Base-by-base conservation (phyloP, 2,329 filamentous ascomycete genomes). In the Alternaria brassicae region DNA sequence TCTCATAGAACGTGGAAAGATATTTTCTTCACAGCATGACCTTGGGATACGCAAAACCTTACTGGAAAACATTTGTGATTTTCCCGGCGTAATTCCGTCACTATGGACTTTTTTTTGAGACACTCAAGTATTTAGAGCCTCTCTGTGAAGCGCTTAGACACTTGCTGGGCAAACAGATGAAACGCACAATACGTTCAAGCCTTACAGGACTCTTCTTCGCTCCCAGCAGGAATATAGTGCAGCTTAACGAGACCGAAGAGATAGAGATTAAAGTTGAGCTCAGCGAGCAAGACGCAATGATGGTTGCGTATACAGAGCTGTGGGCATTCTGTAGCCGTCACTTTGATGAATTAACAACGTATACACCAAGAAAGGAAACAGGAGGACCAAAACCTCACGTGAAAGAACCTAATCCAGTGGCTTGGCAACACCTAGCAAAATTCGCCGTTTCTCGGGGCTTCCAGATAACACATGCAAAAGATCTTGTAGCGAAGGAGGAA, bases 61-160 rank as follows among this genome's bases (percentile, higher is more conserved):
- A 36, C 1, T 54, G 7, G 40, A 44, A 25, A 68, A 65, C 5
- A 63, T 66, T 17, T 60, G 15, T 36, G 10, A 12, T 17, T 42
- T 60, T 34, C 27, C 41, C 23, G 28, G 49, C 25, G 28, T 61
- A 13, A 65, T 68, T 17, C 61, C 32, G 9, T 64, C 23, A 10
- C 36, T 68, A 23, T 48, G 30, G 47, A 63, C 57, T 10, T 68
- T 68, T n/a, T 44, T 68, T 68, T 25, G 27, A 68, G 47, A 66
- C 17, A 32, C 48, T 68, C 2, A 68, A 68, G 48, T 66, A 61
- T 41, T 32, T 68, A 9, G 57, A 68, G 47, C 65, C 53, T 23
- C 49, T 63, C 6, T 65, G 27, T 19, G 34, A 64, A 47, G 47
- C 44, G 8, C 54, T 68, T 8, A 68, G 53, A 59, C 37, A 50